Evolutionary conservation across 2,329 filamentous ascomycete species (phyloP), one percentile per base, ranked within the genome.

Genomic region (Aspergillus arachidicola): DNA sequence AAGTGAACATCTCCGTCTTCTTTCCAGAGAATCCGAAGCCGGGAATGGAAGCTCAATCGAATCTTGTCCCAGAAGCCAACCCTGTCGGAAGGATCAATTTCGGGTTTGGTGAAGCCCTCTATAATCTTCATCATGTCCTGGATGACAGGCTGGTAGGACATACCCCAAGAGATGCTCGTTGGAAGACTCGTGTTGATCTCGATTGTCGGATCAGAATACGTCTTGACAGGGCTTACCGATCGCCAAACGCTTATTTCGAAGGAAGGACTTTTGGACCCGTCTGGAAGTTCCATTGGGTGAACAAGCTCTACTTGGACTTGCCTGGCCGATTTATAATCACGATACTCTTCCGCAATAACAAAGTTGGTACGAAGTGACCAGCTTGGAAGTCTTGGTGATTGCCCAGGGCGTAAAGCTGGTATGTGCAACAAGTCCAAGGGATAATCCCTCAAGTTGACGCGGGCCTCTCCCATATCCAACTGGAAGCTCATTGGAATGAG

Each of bases 51-150:
- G 71, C 90, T 94, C 43, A 99, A 85, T 60, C 95, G 86, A 58
- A 99, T 94, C 83, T 99, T 99, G 80, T 99, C 95, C 95, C 95
- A 99, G 81, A 99, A 99, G 3, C 95, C 95, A 54, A 96, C 93
- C 61, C 91, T 86, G 68, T 99, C 96, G 0, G 95, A 98, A 1
- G 92, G 91, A 76, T 99, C 96, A 32, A 97, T 84, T 66, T 94
- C 94, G 9, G 94, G 93, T 75, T 99, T 99, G 0, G 94, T 97
- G 76, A 99, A 98, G 2, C 92, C 94, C 78, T 99, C 95, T 65
- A 99, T 91, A 30, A 94, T 94, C 86, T 98, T 97, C 95, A 99
- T 99, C 91, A 98, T 97, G 74, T 99, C 96, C 76, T 99, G 95
- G 56, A 99, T 94, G 1, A 94, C 94, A 32, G 96, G 95, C 73